Evolutionary conservation across 176 grass and related monocot genomes (phyloP), one percentile per base, ranked within the genome.

Genomic region (Oryza meridionalis): DNA sequence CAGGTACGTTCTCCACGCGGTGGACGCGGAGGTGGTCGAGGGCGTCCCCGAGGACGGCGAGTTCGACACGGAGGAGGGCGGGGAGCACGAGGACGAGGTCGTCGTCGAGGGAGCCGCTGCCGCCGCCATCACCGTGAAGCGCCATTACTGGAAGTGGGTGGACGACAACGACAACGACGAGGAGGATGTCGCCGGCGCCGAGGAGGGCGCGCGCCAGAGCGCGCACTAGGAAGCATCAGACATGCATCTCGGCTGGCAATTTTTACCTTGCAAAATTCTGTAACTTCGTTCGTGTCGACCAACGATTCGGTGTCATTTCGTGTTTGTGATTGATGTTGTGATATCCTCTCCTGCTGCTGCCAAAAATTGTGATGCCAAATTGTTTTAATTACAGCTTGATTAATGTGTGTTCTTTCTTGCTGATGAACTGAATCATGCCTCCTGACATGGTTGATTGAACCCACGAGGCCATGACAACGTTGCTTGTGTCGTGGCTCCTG

Each of bases 41-140:
- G 93, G 93, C 8, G 6, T 93, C 22, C 96, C 91, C 0, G 88
- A 91, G 73, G 89, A 95, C 13, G 91, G 93, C 1, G 96, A 82
- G 33, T 98, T 98, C 72, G 93, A 93, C 73, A 95, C 93, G 2
- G 96, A 93, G 77, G 96, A 95, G 81, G 25, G 25, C n/a, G 93
- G 96, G 55, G 93, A 98, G 85, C 79, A 86, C 12, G 29, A 77
- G 47, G 87, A 61, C 21, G 21, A 61, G 55, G 55, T 61, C 19
- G 55, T 65, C 3, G 72, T 68, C 12, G 87, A 94, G n/a, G 81
- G 74, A 32, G 75, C 77, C 4, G 33, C 31, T 31, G 31, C 25
- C 80, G 51, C 12, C 3, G 88, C 85, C 16, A 58, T 94, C 73
- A 83, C 88, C 64, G 96, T 95, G 44, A 90, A 85, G 81, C 73